A percentile compares a stretch with the other conserved stretches of the same genome.
Evolutionary conservation across 1,284 basidiomycete species (phyloP).

Genomic region (Rhodotorula mucilaginosa): DNA sequence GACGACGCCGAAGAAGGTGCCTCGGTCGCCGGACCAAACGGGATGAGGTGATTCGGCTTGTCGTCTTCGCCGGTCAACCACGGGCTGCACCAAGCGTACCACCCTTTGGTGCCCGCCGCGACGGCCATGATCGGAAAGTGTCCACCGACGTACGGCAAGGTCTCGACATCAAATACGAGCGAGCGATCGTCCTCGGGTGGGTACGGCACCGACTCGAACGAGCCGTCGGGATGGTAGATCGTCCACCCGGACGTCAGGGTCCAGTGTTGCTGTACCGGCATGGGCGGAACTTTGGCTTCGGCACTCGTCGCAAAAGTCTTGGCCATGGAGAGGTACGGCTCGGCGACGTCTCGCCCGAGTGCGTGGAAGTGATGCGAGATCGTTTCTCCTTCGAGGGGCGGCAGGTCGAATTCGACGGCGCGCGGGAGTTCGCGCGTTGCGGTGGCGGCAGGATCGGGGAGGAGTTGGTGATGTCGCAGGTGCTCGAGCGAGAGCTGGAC

Average conservation of each 20-base stretch:
- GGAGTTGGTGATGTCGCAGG: constrained; percentile 28
- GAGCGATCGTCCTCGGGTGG: constrained; percentile 61
- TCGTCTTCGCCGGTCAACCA: constrained; percentile 74
- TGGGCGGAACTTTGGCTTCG: constrained; percentile 59
- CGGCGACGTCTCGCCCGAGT: constrained; percentile 67
- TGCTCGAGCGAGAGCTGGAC: constrained; percentile 32
- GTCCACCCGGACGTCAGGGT: constrained; percentile 82
- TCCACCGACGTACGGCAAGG: constrained; percentile 71
- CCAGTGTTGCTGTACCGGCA: constrained; percentile 64
- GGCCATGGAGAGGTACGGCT: constrained; percentile 79
- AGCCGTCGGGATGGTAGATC: constrained; percentile 66
- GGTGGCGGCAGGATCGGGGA: neutral
- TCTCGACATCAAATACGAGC: constrained; percentile 92
- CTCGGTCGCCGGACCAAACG: constrained; percentile 58
- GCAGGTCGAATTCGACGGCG: constrained; percentile 75
- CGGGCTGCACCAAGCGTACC: constrained; percentile 96
- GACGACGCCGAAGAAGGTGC: constrained; percentile 5
- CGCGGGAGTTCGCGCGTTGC: constrained; percentile 48
- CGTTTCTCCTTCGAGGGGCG: constrained; percentile 74
- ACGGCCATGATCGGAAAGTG: constrained; percentile 86
- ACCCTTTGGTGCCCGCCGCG: constrained; percentile 75
- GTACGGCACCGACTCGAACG: constrained; percentile 45
- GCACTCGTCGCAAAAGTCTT: constrained; percentile 58
- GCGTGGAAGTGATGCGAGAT: constrained; percentile 87
- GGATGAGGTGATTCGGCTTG: constrained; percentile 70